Evolutionary conservation across 768 basidiomycete genomes (phyloP).

Genomic region (Hygrophorus pudorinus): DNA sequence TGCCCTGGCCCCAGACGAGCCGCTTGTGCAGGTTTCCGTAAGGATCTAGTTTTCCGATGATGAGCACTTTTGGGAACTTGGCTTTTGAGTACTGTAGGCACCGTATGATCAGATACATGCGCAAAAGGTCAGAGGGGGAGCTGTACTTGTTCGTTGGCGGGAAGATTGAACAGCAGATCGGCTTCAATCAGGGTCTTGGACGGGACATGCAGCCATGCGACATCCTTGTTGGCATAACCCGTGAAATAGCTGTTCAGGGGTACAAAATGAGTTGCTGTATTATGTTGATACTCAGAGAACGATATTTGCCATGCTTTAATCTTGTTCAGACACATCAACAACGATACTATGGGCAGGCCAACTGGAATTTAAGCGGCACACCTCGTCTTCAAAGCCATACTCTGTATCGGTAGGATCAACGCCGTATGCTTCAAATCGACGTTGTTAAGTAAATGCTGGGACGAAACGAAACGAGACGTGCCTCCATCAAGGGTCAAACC

Average conservation of each 20-base stretch:
- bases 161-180: constrained; percentile 79
- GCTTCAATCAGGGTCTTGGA: constrained; percentile 71
- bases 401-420: constrained; percentile 48
- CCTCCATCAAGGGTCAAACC: constrained; percentile 55
- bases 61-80: constrained; percentile 15
- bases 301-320: constrained; percentile 38
- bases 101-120: not conserved
- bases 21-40: constrained; percentile 24
- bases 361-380: constrained; percentile 8
- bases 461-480: constrained; percentile 18
- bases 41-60: constrained; percentile 25
- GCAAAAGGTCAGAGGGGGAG: not conserved
- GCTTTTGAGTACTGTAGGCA: constrained; percentile 30
- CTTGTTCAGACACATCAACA: constrained; percentile 14
- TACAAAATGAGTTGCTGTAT: not conserved
- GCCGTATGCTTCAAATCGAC: constrained; percentile 38
- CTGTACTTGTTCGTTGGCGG: constrained; percentile 61
- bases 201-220: constrained; percentile 68
- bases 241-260: constrained; percentile 46
- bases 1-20: constrained; percentile 23
- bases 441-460: not conserved
- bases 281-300: not conserved
- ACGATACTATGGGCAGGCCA: not conserved
- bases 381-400: constrained; percentile 75
- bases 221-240: constrained; percentile 66